These are phyloP conservation scores for Septoria linicola DNA, from an alignment of 2,329 filamentous ascomycete species.

Conservation along the genomic window DNA sequence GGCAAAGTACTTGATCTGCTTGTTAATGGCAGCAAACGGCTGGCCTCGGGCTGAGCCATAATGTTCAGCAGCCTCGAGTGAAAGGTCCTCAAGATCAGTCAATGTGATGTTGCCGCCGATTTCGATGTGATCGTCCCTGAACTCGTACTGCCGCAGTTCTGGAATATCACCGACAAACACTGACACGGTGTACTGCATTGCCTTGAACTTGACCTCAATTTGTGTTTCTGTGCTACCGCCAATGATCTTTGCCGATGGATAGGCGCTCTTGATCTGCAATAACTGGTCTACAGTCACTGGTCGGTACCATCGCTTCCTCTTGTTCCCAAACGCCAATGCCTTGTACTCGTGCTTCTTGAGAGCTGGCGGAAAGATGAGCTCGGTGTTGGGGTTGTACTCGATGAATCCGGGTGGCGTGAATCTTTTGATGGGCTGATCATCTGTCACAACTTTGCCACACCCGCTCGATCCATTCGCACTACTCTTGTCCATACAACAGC, in stretches of 20 bases:
- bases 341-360: constrained; percentile 79
- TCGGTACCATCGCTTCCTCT: constrained; percentile 89
- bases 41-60: constrained; percentile 73
- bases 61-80: constrained; percentile 71
- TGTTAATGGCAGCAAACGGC: constrained; percentile 85
- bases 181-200: constrained; percentile 81
- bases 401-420: constrained; percentile 92
- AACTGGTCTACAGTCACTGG: constrained; percentile 84
- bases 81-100: constrained; percentile 86
- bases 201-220: constrained; percentile 98
- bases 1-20: constrained; percentile 92
- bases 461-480: constrained; percentile 51
- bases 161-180: constrained; percentile 92
- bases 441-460: constrained; percentile 55
- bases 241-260: constrained; percentile 88
- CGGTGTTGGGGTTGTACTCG: constrained; percentile 87
- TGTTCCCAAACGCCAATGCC: constrained; percentile 87
- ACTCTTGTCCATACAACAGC: constrained; percentile 68
- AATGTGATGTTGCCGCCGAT: constrained; percentile 90
- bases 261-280: constrained; percentile 82
- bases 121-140: constrained; percentile 79
- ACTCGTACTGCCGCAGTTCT: constrained; percentile 77
- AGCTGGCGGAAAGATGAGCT: constrained; percentile 88
- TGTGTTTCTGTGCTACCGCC: constrained; percentile 96
- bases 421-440: constrained; percentile 51